Conservation (phyloP, 148 eudicot species). For the Mesembryanthemum crystallinum region DNA sequence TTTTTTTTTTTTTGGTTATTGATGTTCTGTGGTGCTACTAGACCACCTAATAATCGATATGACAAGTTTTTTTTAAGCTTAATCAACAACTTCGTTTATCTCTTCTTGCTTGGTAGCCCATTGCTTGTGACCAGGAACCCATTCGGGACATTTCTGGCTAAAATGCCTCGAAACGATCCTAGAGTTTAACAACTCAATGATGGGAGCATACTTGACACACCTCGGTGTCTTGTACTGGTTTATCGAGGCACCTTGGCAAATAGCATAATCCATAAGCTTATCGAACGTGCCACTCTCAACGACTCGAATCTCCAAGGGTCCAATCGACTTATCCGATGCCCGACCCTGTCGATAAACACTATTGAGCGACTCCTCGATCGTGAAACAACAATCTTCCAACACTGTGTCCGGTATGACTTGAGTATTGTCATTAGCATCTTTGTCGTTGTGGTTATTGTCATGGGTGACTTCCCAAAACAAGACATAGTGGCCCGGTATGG, state of each 20-base stretch:
- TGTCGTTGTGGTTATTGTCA: neutral
- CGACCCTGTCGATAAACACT: slow-evolving; percentile 76
- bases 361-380: slow-evolving; percentile 66
- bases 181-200: slow-evolving; percentile 72
- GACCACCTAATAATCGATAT: too few species aligned
- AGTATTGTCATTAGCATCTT: slow-evolving; percentile 22
- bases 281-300: slow-evolving; percentile 67
- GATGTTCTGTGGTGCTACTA: too few species aligned
- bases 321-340: slow-evolving; percentile 69
- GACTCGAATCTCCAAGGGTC: slow-evolving; percentile 61
- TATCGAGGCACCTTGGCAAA: slow-evolving; percentile 86
- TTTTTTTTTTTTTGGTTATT: too few species aligned
- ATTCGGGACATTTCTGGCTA: slow-evolving; percentile 87
- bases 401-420: slow-evolving; percentile 45
- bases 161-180: slow-evolving; percentile 53
- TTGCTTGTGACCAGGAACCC: slow-evolving; percentile 78
- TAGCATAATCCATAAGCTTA: slow-evolving; percentile 74
- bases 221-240: slow-evolving; percentile 93
- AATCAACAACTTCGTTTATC: neutral
- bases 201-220: slow-evolving; percentile 81
- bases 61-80: neutral
- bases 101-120: slow-evolving; percentile 42
- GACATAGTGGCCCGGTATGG: slow-evolving; percentile 71
- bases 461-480: slow-evolving; percentile 63
- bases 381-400: slow-evolving; percentile 59